Percentiles rank a stretch among this genome's conserved stretches.
These are phyloP conservation scores for Paecilomyces sp. DNA, from an alignment of 2,329 filamentous ascomycete species.

Conservation along the genomic window DNA sequence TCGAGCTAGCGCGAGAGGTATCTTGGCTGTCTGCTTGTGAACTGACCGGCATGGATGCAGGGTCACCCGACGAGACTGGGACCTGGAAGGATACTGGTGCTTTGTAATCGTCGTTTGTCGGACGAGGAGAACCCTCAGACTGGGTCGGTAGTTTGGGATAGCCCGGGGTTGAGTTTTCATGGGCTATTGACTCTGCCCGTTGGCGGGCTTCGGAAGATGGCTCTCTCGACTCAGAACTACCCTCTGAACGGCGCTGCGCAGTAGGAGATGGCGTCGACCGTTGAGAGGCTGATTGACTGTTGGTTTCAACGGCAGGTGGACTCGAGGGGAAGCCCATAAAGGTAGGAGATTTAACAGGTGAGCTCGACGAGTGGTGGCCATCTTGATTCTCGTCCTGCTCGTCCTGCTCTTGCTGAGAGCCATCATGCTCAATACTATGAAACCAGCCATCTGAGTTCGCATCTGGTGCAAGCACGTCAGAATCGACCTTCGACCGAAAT, in stretches of 20 bases:
- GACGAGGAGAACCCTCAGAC: background rate
- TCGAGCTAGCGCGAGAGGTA: conserved; percentile 5
- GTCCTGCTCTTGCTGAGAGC: background rate
- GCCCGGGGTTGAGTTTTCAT: background rate
- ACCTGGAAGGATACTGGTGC: background rate
- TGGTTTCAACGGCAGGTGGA: conserved; percentile 3
- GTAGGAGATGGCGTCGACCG: background rate
- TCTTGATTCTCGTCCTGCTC: conserved; percentile 1
- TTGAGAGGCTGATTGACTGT: background rate
- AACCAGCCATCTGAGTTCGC: background rate
- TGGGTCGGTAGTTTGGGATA: background rate
- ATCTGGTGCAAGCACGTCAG: conserved; percentile 18
- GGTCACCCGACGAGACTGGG: background rate
- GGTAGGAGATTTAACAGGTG: conserved; percentile 5
- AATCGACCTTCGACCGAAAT: conserved; percentile 40
- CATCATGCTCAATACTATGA: background rate
- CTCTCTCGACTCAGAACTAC: background rate
- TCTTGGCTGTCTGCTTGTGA: conserved; percentile 3
- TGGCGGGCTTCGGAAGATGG: background rate
- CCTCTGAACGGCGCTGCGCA: background rate
- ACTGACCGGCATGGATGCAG: background rate
- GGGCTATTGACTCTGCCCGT: background rate
- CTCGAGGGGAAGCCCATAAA: conserved; percentile 11
- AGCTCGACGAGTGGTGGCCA: background rate
- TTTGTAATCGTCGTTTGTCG: background rate